Base-by-base conservation (phyloP, 2,329 filamentous ascomycete species). In the Trichoderma oligosporum region DNA sequence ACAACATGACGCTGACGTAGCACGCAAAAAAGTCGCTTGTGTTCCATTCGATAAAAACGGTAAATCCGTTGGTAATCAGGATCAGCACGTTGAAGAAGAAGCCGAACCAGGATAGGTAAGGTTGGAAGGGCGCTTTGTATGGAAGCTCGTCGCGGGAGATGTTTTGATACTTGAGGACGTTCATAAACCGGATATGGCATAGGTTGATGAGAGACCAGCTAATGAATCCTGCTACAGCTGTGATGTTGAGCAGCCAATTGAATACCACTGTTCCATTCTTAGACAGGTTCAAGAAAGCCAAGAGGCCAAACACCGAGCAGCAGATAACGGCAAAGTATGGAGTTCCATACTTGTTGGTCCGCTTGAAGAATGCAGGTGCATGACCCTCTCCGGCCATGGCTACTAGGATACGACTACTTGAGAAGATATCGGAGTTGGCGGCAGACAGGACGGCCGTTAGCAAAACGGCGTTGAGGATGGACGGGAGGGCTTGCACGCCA, bases 391-490 rank as follows among this genome's bases (percentile, higher is more conserved):
- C 74, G 31, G 86, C 84, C 11, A 90, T 77, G 8, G 82, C 84
- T 61, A 89, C 78, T 33, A 90, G 76, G 38, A 87, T 85, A 22
- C 87, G 84, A 57, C 82, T 86, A 59, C 83, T 84, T 39, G 86
- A 87, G 74, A 89, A 90, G 59, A 91, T 80, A 72, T 89, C 89
- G 12, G 87, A 88, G 73, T 88, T 90, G 59, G 87, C 89, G 5
- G 89, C 88, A 0, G 87, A 89, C 63, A 91, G 83, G 7, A 91
- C 89, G 3, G 88, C 88, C 0, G 88, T 89, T 20, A 93, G 77
- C 8, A 93, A 82, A 7, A 91, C 84, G 14, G 84, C 88, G 70
- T 93, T 93, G 77, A 93, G 85, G 67, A 92, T 85, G 64, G 82
- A 76, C 5, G 84, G 81, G 4, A 90, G 80, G 3, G 82, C 79